These are phyloP conservation scores for Solanum gracilifrons DNA, from an alignment of 257 asterid genomes.

Conservation along the genomic window DNA sequence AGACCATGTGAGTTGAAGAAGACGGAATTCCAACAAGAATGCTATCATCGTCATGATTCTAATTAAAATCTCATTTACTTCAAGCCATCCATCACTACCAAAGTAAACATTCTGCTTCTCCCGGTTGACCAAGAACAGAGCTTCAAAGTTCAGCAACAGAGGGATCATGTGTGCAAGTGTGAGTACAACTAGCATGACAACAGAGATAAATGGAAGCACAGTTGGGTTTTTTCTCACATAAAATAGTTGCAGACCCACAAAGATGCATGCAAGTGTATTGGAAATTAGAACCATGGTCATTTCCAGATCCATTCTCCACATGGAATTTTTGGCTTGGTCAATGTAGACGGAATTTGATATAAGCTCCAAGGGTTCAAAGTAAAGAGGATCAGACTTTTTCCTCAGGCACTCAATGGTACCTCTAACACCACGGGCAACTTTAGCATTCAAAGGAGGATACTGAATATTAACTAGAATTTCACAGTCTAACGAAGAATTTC, in stretches of 20 bases:
- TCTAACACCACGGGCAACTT: slow-evolving; percentile 23
- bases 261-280: slow-evolving; percentile 58
- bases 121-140: slow-evolving; percentile 41
- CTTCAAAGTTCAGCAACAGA: slow-evolving; percentile 72
- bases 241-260: slow-evolving; percentile 60
- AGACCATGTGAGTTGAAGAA: slow-evolving; percentile 74
- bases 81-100: slow-evolving; percentile 71
- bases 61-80: slow-evolving; percentile 73
- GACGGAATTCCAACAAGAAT: slow-evolving; percentile 71
- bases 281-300: slow-evolving; percentile 73
- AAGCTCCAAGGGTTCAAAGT: slow-evolving; percentile 57
- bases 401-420: slow-evolving; percentile 76
- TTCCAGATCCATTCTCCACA: slow-evolving; percentile 91
- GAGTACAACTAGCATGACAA: slow-evolving; percentile 54
- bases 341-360: slow-evolving; percentile 44
- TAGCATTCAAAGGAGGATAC: slow-evolving; percentile 42
- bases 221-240: slow-evolving; percentile 49
- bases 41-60: slow-evolving; percentile 84
- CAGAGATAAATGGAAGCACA: slow-evolving; percentile 52
- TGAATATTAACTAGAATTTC: slow-evolving; percentile 51
- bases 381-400: slow-evolving; percentile 38
- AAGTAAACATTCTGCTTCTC: slow-evolving; percentile 45
- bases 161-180: slow-evolving; percentile 75
- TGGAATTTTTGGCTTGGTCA: slow-evolving; percentile 59
- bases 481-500: slow-evolving; percentile 47